Base-by-base conservation (phyloP, 192 early-diverging fungal species). In the Umbelopsis isabellina region DNA sequence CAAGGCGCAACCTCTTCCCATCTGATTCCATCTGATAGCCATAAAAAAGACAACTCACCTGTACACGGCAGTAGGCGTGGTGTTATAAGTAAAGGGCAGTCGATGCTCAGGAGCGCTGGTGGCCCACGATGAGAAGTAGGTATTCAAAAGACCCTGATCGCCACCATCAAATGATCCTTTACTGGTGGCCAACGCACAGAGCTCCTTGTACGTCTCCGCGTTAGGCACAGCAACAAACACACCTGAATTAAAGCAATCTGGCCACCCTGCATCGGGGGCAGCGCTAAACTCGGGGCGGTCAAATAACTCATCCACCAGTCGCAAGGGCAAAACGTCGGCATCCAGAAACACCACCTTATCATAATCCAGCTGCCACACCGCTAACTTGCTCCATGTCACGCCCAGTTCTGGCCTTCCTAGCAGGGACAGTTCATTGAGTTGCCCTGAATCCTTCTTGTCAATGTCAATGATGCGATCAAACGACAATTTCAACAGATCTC, bases 211-310 rank as follows among this genome's bases (percentile, higher is more conserved):
- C 22, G 87, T 70, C 22, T 82, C 75, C 7, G 49, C 75, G 44
- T 79, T 78, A 23, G 94, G 91, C 49, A 82, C 77, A 12, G 84
- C 81, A 47, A 92, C 91, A 85, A 98, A 91, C 2, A 98, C 94
- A 6, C 95, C 97, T 49, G 97, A 97, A 77, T 98, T 98, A 83
- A 98, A 98, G 69, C 91, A 93, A 75, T 98, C 97, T 0, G 97
- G 97, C 97, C 97, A 98, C 1, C 95, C 95, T 23, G 91, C 91
- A 65, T 98, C 97, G 7, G 95, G 92, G 6, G 94, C 87, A 5
- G 97, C 95, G 3, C 93, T 92, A 79, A 97, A 90, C 71, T 85
- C 79, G 3, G 80, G 74, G 53, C 80, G 71, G 15, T 80, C 83
- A 83, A 98, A 97, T 35, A 98, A 49, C 25, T 89, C 90, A 66